Base-by-base conservation (phyloP, 208 protist species). In the Wallacemonas sp. region DNA sequence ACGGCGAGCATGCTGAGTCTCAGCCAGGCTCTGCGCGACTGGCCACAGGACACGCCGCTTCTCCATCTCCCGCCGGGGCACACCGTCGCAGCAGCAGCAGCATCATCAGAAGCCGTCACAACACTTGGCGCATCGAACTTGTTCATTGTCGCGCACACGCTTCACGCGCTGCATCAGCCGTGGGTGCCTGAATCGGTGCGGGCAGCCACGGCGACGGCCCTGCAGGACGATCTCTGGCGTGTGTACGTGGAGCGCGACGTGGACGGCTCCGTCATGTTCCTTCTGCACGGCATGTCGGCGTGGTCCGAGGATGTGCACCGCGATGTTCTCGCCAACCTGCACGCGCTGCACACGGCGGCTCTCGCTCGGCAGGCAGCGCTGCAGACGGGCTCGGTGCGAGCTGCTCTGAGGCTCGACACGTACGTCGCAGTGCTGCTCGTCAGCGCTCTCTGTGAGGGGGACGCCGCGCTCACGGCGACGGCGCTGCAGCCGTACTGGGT, bases 191-290 rank as follows among this genome's bases (percentile, higher is more conserved):
- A 43, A 1, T 73, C 73, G 46, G 80, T 78, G 17, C 70, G 70
- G 2, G 57, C 55, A 41, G 54, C 67, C 4, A 69, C 79, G 17
- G 41, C 30, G 0, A 43, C 64, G 39, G 72, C 68, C 19, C 46
- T 83, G 19, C 61, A 57, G 12, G 61, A 26, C 23, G 83, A 86
- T 24, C 33, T 90, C 17, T 76, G 70, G 61, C 63, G 65, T 17
- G 55, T 74, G 23, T 90, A 82, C 65, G 60, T 46, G 0, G 71
- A 74, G 33, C 61, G 68, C 58, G 83, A 85, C 29, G 52, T 65
- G 11, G 56, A 79, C 32, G 69, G 61, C 0, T 48, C 66, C 0
- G 44, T 29, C 21, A 17, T 66, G 24, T 75, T 76, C 32, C 60
- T 54, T 16, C 69, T 70, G 46, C 72, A 74, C 49, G 49, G 47